Base-by-base conservation (phyloP, 805 yeast genomes). In the Starmerella floricola region DNA sequence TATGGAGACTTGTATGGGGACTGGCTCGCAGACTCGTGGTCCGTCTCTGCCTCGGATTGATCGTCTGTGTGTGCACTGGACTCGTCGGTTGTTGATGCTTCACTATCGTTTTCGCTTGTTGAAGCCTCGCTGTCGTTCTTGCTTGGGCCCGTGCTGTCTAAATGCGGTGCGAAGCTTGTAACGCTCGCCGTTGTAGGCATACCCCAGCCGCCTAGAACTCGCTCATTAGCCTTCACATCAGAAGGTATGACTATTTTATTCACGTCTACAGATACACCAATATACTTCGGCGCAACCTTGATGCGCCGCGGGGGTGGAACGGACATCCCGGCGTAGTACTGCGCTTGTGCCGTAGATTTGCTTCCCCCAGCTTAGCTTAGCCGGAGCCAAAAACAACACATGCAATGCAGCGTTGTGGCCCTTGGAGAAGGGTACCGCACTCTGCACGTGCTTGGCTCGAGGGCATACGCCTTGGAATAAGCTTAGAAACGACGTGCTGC, bases 271-370 rank as follows among this genome's bases (percentile, higher is more conserved):
- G 35, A 16, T 10, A 37, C 34, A n/a, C 26, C 40, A 20, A 37
- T 29, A 21, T 37, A 37, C 28, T 37, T 16, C 8, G 40, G 40
- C 4, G 40, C 40, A 16, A 37, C 33, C 16, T 37, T 37, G 4
- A 37, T 19, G 8, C 40, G 33, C 34, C 34, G 27, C 18, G 28
- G 37, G 8, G 28, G 28, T 8, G 37, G 37, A 15, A 32, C 19
- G 16, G 37, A 21, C 27, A 34, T 23, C 11, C 10, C 6, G 19
- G 4, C 19, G 5, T 6, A 31, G 13, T 4, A n/a, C n/a, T n/a
- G n/a, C n/a, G n/a, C n/a, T n/a, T n/a, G n/a, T n/a, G n/a, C n/a
- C n/a, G n/a, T n/a, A n/a, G n/a, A n/a, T n/a, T n/a, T n/a, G n/a
- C n/a, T n/a, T n/a, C n/a, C n/a, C n/a, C n/a, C n/a, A n/a, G n/a